Evolutionary conservation across 805 yeast species (phyloP).

Genomic region (Lipomyces spencermartinsiae): DNA sequence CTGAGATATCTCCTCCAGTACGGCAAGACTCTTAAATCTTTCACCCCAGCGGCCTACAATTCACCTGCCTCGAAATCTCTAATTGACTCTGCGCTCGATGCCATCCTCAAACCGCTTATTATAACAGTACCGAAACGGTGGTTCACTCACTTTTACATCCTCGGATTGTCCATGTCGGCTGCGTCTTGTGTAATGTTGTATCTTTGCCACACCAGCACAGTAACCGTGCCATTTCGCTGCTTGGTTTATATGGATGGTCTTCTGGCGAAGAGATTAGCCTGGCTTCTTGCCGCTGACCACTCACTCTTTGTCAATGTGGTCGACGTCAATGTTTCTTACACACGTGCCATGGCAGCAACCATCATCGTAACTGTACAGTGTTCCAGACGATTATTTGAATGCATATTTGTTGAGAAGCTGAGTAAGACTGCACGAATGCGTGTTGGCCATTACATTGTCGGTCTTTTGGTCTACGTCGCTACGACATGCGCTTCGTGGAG

Average conservation of each 20-base stretch:
- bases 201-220: conserved; percentile 1
- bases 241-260: conserved; percentile 7
- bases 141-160: conserved; percentile 47
- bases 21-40: conserved; percentile 25
- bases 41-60: background rate
- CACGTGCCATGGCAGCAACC: conserved; percentile 11
- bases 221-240: conserved; percentile 2
- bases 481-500: conserved; percentile 13
- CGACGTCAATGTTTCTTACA: conserved; percentile 4
- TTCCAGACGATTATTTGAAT: conserved; percentile 57
- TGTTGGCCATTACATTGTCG: conserved; percentile 63
- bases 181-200: background rate
- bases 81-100: background rate
- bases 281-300: background rate
- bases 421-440: conserved; percentile 56
- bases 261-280: background rate
- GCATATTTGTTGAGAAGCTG: conserved; percentile 52
- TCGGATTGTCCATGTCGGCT: conserved; percentile 24
- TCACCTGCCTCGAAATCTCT: background rate
- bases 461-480: conserved; percentile 56
- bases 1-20: conserved; percentile 24
- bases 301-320: background rate
- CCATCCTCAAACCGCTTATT: conserved; percentile 9
- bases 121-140: conserved; percentile 45
- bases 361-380: conserved; percentile 51